phyloP scores from a whole-genome alignment of 116 monocot species.

The Zostera marina region DNA sequence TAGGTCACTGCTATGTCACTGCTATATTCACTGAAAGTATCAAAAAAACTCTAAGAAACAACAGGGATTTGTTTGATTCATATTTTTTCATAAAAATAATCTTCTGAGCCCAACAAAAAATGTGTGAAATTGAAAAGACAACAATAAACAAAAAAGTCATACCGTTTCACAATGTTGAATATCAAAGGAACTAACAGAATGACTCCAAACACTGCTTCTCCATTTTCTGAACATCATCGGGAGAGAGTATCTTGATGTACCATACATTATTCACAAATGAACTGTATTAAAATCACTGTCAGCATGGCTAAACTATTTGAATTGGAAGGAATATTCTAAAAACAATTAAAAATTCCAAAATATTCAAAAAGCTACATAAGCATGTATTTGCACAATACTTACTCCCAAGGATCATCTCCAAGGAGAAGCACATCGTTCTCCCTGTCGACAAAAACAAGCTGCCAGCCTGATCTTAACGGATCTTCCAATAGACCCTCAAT shows the following conservation, averaged over 20 bases:
- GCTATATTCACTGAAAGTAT: no score
- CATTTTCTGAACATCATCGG: conserved; percentile 66
- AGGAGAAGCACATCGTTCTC: conserved; percentile 99
- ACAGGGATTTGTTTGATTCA: no score
- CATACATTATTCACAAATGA: conserved; percentile 82
- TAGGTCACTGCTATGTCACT: no score
- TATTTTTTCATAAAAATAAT: no score
- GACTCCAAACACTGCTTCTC: conserved; percentile 45
- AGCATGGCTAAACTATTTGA: not conserved
- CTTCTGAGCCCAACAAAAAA: no score
- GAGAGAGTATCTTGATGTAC: conserved; percentile 94
- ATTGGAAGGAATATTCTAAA: not conserved
- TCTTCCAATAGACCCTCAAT: conserved; percentile 94
- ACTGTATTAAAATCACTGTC: conserved; percentile 20
- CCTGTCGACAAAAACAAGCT: conserved; percentile 99
- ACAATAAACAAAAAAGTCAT: not conserved
- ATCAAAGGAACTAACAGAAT: conserved; percentile 12
- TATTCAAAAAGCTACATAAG: not conserved
- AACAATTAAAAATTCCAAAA: not conserved
- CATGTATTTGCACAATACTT: conserved; percentile 22
- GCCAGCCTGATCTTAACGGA: conserved; percentile 99
- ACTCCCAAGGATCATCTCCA: conserved; percentile 99
- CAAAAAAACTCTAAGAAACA: no score
- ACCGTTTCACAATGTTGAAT: conserved; percentile 6
- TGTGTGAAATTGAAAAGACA: not conserved